Conservation (phyloP, 2,329 filamentous ascomycete genomes). For the Cyphellophora europaea region DNA sequence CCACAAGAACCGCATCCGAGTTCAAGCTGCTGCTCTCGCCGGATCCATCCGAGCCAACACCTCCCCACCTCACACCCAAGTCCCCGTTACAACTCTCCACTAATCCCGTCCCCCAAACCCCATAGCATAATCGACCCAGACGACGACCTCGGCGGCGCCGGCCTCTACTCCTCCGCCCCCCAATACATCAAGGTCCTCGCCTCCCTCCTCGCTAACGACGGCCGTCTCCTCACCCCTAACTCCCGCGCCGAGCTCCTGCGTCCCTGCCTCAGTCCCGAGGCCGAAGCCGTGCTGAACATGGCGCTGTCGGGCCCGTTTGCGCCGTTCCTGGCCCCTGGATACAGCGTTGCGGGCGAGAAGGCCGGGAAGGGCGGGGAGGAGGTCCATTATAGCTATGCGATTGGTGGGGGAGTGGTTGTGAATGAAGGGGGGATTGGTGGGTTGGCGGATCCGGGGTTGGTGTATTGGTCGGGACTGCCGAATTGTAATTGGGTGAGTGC, state of each 20-base stretch:
- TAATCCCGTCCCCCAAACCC: too few species aligned
- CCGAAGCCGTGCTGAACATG: constrained; percentile 6
- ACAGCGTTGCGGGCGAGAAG: neutral
- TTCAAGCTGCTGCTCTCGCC: constrained; percentile 2
- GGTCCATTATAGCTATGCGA: constrained; percentile 1
- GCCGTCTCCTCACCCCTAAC: constrained; percentile 20
- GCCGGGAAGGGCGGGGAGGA: neutral
- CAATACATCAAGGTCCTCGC: constrained; percentile 24
- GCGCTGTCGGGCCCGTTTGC: neutral
- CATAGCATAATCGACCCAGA: constrained; percentile 26
- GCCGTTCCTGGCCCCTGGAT: neutral
- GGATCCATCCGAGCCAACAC: constrained; percentile 1
- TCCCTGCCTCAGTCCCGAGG: constrained; percentile 5
- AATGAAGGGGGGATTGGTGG: constrained; percentile 7
- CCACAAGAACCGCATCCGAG: too few species aligned
- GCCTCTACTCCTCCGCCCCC: constrained; percentile 26
- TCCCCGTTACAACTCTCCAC: neutral
- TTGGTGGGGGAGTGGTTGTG: constrained; percentile 5
- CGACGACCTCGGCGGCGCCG: constrained; percentile 39
- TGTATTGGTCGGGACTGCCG: constrained; percentile 18
- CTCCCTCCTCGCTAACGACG: constrained; percentile 23
- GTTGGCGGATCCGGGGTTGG: constrained; percentile 18
- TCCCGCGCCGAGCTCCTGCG: constrained; percentile 15
- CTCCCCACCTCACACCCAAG: constrained; percentile 3
- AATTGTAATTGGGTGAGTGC: too few species aligned